These are phyloP conservation scores for Litsea cubeba DNA, from an alignment of 164 flowering plant species.

Conservation along the genomic window DNA sequence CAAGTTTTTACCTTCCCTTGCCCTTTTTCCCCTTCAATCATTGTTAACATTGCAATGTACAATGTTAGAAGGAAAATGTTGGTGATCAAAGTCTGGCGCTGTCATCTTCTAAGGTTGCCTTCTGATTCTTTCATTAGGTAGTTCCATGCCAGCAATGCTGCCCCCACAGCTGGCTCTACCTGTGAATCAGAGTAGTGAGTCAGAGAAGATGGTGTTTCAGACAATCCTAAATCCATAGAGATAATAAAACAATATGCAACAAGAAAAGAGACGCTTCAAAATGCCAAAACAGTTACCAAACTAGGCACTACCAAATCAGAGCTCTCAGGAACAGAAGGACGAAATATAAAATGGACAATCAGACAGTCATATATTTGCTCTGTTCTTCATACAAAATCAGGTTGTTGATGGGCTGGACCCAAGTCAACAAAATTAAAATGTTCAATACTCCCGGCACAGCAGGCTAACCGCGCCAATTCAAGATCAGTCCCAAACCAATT, in stretches of 20 bases:
- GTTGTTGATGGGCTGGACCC: too few species aligned
- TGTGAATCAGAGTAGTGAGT: constrained; percentile 14
- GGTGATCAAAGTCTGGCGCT: not conserved
- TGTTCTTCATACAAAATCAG: too few species aligned
- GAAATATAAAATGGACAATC: too few species aligned
- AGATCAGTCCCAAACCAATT: too few species aligned
- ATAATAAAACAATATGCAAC: not conserved
- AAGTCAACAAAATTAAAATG: too few species aligned
- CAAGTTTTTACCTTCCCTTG: not conserved
- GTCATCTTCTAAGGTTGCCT: constrained; percentile 24
- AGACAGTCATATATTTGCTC: too few species aligned
- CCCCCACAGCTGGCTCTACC: constrained; percentile 98
- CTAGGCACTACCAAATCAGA: too few species aligned
- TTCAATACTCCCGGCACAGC: too few species aligned
- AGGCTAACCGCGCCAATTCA: too few species aligned
- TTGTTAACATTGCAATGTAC: constrained; percentile 15
- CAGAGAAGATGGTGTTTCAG: not conserved
- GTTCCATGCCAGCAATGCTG: constrained; percentile 86
- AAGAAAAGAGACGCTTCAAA: too few species aligned
- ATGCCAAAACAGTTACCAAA: too few species aligned
- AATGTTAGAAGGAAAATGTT: constrained; percentile 4
- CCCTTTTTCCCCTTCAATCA: not conserved
- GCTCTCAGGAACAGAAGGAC: too few species aligned
- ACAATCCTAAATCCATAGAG: not conserved
- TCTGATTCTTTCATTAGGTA: constrained; percentile 42